Percentiles rank a stretch among this genome's conserved stretches.
Evolutionary conservation across 768 basidiomycete species (phyloP).

Genomic region (Candolleomyces aberdarensis): DNA sequence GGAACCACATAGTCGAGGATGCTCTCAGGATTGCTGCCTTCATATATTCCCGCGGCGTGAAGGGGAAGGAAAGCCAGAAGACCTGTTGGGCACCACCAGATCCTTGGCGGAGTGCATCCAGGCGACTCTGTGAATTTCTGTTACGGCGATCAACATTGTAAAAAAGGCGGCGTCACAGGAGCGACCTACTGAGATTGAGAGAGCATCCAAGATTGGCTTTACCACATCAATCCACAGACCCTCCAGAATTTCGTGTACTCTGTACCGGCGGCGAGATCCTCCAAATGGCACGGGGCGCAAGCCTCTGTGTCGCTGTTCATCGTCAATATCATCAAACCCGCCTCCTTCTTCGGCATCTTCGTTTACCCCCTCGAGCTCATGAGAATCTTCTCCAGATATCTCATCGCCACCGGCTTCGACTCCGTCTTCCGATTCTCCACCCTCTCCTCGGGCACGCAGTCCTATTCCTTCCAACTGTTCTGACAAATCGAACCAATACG

Average conservation of each 20-base stretch:
- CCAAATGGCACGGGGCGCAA: no score
- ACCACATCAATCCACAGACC: background rate
- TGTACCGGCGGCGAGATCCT: no score
- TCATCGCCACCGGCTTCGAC: background rate
- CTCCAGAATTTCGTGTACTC: background rate
- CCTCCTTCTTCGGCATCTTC: background rate
- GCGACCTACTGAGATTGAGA: slow-evolving; percentile 1
- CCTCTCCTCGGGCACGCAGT: background rate
- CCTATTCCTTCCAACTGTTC: background rate
- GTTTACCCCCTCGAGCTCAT: background rate
- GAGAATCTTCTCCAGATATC: background rate
- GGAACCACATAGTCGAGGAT: slow-evolving; percentile 8
- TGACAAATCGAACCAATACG: no score
- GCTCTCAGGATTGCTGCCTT: background rate
- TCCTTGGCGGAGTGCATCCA: background rate
- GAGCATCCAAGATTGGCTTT: background rate
- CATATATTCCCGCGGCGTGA: slow-evolving; percentile 5
- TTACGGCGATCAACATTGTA: background rate
- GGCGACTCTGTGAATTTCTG: no score
- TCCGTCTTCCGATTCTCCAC: no score
- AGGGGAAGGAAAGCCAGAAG: slow-evolving; percentile 4
- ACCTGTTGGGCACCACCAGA: slow-evolving; percentile 10
- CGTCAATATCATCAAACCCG: background rate
- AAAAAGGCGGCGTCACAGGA: background rate
- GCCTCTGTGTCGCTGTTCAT: no score